These are phyloP conservation scores for Trypanosoma scelopori DNA, from an alignment of 208 protist genomes.

Conservation along the genomic window DNA sequence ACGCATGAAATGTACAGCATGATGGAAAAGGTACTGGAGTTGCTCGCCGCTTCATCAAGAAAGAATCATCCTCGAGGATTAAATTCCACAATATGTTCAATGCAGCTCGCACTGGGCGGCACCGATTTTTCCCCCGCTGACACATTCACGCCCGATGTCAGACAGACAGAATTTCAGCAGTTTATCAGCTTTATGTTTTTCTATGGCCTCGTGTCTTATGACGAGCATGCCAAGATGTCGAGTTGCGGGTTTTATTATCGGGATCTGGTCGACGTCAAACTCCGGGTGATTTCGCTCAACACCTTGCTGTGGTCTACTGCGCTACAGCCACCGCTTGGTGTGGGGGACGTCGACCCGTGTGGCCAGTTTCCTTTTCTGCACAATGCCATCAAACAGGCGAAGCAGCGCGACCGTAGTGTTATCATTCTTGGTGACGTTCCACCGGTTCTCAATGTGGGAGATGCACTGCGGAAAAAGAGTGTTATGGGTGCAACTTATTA, in stretches of 20 bases:
- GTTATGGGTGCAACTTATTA: constrained; percentile 25
- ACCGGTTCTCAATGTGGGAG: constrained; percentile 45
- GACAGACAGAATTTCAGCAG: constrained; percentile 27
- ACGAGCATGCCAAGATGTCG: constrained; percentile 41
- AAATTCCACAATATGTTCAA: neutral
- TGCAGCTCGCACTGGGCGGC: constrained; percentile 17
- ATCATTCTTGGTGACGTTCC: constrained; percentile 79
- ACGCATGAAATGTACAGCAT: constrained; percentile 12
- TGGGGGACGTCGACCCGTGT: constrained; percentile 61
- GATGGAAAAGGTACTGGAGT: constrained; percentile 14
- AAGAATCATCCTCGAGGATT: neutral
- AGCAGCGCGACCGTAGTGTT: constrained; percentile 38
- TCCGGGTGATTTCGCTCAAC: constrained; percentile 69
- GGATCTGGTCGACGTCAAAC: constrained; percentile 21
- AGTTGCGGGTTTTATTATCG: constrained; percentile 72
- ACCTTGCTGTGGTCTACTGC: constrained; percentile 71
- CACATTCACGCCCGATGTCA: constrained; percentile 15
- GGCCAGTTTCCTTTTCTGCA: constrained; percentile 76
- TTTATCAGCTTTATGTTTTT: constrained; percentile 33
- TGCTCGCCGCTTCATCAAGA: constrained; percentile 1
- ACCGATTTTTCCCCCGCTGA: constrained; percentile 25
- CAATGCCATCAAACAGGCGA: constrained; percentile 38
- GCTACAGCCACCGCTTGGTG: constrained; percentile 37
- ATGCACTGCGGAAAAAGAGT: constrained; percentile 36
- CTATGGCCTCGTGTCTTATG: constrained; percentile 32